Evolutionary conservation across 1,284 basidiomycete species (phyloP).

Genomic region (Ceraceosorus bombacis): DNA sequence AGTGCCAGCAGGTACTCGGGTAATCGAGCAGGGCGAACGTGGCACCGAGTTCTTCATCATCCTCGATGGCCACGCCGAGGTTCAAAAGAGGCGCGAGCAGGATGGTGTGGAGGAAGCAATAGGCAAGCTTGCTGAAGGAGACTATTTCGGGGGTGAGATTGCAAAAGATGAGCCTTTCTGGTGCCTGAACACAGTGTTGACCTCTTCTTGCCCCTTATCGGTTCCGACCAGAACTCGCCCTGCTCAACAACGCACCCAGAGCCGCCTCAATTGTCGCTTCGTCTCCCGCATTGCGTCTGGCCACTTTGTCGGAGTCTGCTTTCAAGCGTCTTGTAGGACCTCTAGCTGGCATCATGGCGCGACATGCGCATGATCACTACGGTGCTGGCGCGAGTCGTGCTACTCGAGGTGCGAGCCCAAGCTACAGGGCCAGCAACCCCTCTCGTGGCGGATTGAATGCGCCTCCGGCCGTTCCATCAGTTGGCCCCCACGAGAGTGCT

Average conservation of each 20-base stretch:
- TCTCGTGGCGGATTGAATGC: background rate
- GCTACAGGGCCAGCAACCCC: background rate
- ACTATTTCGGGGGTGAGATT: slow-evolving; percentile 81
- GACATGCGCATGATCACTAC: slow-evolving; percentile 57
- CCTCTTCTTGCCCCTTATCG: background rate
- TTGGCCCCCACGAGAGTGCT: slow-evolving; percentile 8
- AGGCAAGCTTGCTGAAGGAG: slow-evolving; percentile 72
- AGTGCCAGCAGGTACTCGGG: slow-evolving; percentile 73
- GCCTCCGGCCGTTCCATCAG: slow-evolving; percentile 2
- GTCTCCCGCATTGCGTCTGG: slow-evolving; percentile 56
- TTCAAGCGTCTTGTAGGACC: slow-evolving; percentile 92
- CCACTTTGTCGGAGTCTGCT: slow-evolving; percentile 82
- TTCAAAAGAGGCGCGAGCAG: slow-evolving; percentile 61
- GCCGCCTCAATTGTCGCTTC: slow-evolving; percentile 87
- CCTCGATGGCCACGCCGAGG: slow-evolving; percentile 81
- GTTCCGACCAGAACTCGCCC: slow-evolving; percentile 61
- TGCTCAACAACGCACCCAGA: slow-evolving; percentile 75
- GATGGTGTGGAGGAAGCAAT: slow-evolving; percentile 52
- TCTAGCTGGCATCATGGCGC: slow-evolving; percentile 75
- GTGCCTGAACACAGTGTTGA: background rate
- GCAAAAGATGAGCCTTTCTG: background rate
- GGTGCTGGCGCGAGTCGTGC: slow-evolving; percentile 1
- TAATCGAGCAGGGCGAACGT: slow-evolving; percentile 84
- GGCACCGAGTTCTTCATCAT: slow-evolving; percentile 97
- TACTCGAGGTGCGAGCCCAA: background rate